Conservation (phyloP, 129 eudicot species). For the carrot (Daucus carota) region DNA sequence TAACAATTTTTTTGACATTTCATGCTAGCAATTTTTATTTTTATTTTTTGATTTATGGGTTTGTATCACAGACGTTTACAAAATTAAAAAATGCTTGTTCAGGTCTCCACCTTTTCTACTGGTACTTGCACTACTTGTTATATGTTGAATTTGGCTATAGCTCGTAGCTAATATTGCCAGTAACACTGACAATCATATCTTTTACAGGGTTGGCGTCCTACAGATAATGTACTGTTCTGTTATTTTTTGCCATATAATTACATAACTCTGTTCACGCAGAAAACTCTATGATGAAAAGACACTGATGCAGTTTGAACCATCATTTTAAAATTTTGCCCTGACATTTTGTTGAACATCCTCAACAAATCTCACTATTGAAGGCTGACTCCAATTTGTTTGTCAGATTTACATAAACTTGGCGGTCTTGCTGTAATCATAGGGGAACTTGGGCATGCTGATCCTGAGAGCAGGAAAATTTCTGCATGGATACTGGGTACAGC, state of each 20-base stretch:
- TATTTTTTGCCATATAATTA: not conserved
- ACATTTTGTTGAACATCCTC: not conserved
- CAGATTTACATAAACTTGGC: conserved; percentile 81
- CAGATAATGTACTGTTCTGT: not conserved
- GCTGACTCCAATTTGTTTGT: conserved; percentile 7
- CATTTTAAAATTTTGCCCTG: not conserved
- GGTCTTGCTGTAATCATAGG: conserved; percentile 54
- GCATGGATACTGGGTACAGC: conserved; percentile 95
- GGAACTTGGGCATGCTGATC: conserved; percentile 48
- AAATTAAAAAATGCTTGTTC: not conserved
- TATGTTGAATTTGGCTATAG: not conserved
- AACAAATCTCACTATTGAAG: not conserved
- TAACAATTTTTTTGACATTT: not conserved
- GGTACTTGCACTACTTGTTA: not conserved
- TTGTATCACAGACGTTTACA: not conserved
- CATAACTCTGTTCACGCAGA: not conserved
- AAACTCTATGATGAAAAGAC: not conserved
- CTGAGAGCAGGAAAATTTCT: conserved; percentile 45
- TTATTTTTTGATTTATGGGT: too few species aligned
- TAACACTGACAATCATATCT: not conserved
- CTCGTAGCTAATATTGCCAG: not conserved
- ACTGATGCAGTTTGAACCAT: not conserved
- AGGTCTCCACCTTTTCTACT: not conserved
- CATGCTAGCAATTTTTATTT: not conserved
- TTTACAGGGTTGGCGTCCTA: not conserved